phyloP scores from a whole-genome alignment of 1,284 basidiomycete species.

The Vanrija pseudolonga region DNA sequence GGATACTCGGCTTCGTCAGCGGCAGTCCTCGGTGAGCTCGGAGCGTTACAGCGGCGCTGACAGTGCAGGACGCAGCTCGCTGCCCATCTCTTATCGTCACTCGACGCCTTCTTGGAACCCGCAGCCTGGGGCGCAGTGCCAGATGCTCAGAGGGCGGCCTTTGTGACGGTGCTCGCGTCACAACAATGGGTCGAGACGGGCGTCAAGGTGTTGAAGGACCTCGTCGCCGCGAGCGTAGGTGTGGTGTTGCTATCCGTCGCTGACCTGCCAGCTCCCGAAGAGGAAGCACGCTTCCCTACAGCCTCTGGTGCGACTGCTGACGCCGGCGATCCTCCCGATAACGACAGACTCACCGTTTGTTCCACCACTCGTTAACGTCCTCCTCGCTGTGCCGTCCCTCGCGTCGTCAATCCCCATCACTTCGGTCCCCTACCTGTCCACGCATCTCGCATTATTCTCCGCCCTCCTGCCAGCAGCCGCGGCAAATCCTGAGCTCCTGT shows the following conservation, averaged over 20 bases:
- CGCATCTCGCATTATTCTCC: conserved; percentile 37
- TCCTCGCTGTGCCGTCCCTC: conserved; percentile 44
- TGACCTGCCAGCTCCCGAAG: conserved; percentile 22
- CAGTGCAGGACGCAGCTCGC: conserved; percentile 14
- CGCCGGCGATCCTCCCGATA: neutral
- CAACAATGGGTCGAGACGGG: conserved; percentile 34
- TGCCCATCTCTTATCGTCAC: conserved; percentile 7
- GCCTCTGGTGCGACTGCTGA: conserved; percentile 30
- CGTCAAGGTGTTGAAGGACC: conserved; percentile 22
- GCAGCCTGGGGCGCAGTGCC: conserved; percentile 9
- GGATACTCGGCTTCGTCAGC: conserved; percentile 17
- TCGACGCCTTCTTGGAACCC: conserved; percentile 21
- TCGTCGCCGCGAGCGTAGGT: conserved; percentile 34
- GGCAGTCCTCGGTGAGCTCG: conserved; percentile 6
- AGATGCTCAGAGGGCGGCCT: neutral
- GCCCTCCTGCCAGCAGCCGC: conserved; percentile 36
- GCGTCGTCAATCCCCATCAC: conserved; percentile 42
- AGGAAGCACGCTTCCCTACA: conserved; percentile 40
- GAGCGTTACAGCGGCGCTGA: neutral
- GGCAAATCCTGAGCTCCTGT: conserved; percentile 19
- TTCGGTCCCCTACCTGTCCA: conserved; percentile 40
- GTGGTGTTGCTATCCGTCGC: neutral
- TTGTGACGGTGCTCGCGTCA: conserved; percentile 11
- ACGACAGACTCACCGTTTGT: conserved; percentile 15
- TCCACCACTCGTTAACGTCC: conserved; percentile 30